Percentiles rank a stretch among this genome's conserved stretches.
Conservation (phyloP, 192 early-diverging fungal species). For the Funneliformis geosporum region DNA sequence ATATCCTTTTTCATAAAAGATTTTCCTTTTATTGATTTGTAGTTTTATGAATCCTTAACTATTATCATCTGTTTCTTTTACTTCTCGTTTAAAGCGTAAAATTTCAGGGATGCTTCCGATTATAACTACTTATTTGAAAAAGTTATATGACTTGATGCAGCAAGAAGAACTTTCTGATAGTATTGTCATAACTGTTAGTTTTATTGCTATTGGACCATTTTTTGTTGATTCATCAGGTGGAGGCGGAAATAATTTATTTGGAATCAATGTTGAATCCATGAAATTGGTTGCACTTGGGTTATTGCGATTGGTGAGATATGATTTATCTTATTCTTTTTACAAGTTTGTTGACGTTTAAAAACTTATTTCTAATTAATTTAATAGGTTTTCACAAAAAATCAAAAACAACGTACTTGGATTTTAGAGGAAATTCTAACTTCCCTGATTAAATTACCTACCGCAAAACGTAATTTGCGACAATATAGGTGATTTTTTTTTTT, state of each 20-base stretch:
- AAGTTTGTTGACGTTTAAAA: not conserved
- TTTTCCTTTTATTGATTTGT: not conserved
- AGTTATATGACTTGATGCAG: conserved; percentile 30
- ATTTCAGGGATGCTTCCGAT: conserved; percentile 13
- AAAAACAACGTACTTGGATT: conserved; percentile 73
- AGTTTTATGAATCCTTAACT: not conserved
- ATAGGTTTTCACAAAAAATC: conserved; percentile 54
- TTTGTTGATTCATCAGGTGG: conserved; percentile 46
- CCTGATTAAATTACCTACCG: conserved; percentile 63
- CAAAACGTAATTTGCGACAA: conserved; percentile 31
- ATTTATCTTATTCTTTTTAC: not conserved
- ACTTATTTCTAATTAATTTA: not conserved
- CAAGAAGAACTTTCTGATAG: conserved; percentile 49
- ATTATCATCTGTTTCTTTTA: not conserved
- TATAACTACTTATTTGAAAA: conserved; percentile 28
- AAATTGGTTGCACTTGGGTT: conserved; percentile 37
- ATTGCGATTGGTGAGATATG: conserved; percentile 34
- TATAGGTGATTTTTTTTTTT: conserved; percentile 31
- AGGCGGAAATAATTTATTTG: conserved; percentile 28
- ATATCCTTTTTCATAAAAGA: conserved; percentile 25
- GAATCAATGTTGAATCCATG: conserved; percentile 36
- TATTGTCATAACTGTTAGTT: conserved; percentile 50
- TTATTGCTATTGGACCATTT: conserved; percentile 51
- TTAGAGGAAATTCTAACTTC: conserved; percentile 84
- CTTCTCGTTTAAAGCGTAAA: conserved; percentile 23